phyloP scores from a whole-genome alignment of 2,329 filamentous ascomycete species.

The Hymenoscyphus albidus region DNA sequence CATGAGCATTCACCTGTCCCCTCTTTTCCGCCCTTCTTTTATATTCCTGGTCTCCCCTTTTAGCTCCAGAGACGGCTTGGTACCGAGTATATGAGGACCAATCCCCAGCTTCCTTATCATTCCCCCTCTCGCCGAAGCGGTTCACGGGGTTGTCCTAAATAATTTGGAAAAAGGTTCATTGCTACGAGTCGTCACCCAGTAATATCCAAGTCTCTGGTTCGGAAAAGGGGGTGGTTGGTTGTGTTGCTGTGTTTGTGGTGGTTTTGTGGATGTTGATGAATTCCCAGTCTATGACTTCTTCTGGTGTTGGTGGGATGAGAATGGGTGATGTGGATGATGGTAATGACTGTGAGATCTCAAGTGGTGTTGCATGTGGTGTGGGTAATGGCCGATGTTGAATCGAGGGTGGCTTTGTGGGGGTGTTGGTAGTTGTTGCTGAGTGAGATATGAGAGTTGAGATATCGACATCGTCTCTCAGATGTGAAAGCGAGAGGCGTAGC shows the following conservation, averaged over 20 bases:
- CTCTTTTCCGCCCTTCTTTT: constrained; percentile 7
- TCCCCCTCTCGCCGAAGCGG: constrained; percentile 29
- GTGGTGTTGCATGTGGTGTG: constrained; percentile 7
- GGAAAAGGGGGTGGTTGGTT: constrained; percentile 18
- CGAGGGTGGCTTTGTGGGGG: constrained; percentile 9
- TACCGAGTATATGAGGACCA: constrained; percentile 24
- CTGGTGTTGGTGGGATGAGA: background rate
- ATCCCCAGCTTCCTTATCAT: constrained; percentile 19
- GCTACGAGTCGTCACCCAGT: constrained; percentile 33
- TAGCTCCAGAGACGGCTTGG: constrained; percentile 13
- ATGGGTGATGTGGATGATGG: constrained; percentile 10
- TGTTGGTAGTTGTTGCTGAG: constrained; percentile 5
- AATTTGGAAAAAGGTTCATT: constrained; percentile 18
- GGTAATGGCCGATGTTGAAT: constrained; percentile 27
- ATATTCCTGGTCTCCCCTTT: constrained; percentile 21
- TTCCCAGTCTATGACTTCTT: constrained; percentile 23
- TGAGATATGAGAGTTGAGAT: constrained; percentile 20
- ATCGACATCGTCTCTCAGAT: constrained; percentile 22
- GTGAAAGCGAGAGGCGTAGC: constrained; percentile 22
- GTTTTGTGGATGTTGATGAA: constrained; percentile 20
- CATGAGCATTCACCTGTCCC: constrained; percentile 23
- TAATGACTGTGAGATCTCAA: constrained; percentile 28
- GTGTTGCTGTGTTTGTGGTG: constrained; percentile 10
- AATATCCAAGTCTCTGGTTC: constrained; percentile 30
- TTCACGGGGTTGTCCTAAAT: constrained; percentile 27